phyloP scores from a whole-genome alignment of 306 rosid genomes.

The Rosa multiflora region DNA sequence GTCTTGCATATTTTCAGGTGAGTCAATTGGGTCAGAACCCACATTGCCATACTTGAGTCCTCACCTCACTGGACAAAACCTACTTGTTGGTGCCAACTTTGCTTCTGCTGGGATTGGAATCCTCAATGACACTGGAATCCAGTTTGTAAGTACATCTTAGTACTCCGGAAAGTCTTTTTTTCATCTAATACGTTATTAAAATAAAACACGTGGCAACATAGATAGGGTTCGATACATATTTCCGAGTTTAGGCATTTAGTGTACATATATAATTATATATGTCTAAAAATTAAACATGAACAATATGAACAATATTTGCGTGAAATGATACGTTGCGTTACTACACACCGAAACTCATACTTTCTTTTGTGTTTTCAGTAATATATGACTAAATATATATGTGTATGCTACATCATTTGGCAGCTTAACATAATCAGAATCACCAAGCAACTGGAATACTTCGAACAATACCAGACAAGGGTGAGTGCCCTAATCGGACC shows the following conservation, averaged over 20 bases:
- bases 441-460: slow-evolving; percentile 53
- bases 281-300: not conserved
- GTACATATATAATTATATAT: no score
- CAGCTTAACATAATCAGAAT: slow-evolving; percentile 77
- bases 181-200: not conserved
- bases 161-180: not conserved
- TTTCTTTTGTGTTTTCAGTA: no score
- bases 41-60: slow-evolving; percentile 85
- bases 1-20: slow-evolving; percentile 41
- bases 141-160: slow-evolving; percentile 57
- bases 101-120: slow-evolving; percentile 95
- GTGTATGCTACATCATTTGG: not conserved
- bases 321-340: not conserved
- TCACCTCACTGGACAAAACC: slow-evolving; percentile 44
- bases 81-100: slow-evolving; percentile 81
- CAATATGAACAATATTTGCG: not conserved
- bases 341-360: no score
- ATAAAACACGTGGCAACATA: not conserved
- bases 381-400: not conserved
- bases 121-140: slow-evolving; percentile 84
- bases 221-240: not conserved
- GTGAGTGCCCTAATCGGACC: slow-evolving; percentile 56
- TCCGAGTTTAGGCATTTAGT: not conserved
- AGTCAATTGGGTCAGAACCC: slow-evolving; percentile 68
- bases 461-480: slow-evolving; percentile 56